Evolutionary conservation across 805 yeast species (phyloP).

Genomic region (Wickerhamomyces ciferrii): DNA sequence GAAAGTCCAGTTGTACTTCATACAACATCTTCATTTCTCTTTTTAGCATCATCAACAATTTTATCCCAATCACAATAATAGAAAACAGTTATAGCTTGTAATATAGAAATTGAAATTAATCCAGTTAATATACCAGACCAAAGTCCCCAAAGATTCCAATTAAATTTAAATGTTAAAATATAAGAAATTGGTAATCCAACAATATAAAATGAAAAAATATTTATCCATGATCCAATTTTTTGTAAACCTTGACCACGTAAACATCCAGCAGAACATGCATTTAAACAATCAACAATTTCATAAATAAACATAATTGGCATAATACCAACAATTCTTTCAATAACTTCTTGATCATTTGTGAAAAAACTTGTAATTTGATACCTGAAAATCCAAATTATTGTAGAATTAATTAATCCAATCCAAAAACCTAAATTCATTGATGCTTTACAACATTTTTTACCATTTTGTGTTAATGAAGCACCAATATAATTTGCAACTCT

Average conservation of each 20-base stretch:
- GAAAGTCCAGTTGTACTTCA: too few species aligned
- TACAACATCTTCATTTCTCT: conserved; percentile 25
- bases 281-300: conserved; percentile 66
- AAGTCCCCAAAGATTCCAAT: conserved; percentile 52
- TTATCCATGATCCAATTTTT: conserved; percentile 66
- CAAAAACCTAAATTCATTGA: conserved; percentile 36
- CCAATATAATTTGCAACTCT: conserved; percentile 72
- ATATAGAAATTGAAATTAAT: conserved; percentile 40
- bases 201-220: conserved; percentile 61
- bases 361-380: conserved; percentile 50
- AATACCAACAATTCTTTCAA: conserved; percentile 43
- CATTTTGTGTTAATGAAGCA: conserved; percentile 41
- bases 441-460: conserved; percentile 38
- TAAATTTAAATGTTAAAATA: conserved; percentile 45
- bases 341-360: conserved; percentile 55
- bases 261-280: conserved; percentile 74
- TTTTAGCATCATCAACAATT: conserved; percentile 40
- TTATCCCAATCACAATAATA: conserved; percentile 47
- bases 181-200: conserved; percentile 69
- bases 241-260: conserved; percentile 86
- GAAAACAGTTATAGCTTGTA: conserved; percentile 43
- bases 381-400: conserved; percentile 43
- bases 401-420: conserved; percentile 47
- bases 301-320: conserved; percentile 61
- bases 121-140: conserved; percentile 76